Conservation (phyloP, 2,329 filamentous ascomycete species). For the Colletotrichum tropicale region DNA sequence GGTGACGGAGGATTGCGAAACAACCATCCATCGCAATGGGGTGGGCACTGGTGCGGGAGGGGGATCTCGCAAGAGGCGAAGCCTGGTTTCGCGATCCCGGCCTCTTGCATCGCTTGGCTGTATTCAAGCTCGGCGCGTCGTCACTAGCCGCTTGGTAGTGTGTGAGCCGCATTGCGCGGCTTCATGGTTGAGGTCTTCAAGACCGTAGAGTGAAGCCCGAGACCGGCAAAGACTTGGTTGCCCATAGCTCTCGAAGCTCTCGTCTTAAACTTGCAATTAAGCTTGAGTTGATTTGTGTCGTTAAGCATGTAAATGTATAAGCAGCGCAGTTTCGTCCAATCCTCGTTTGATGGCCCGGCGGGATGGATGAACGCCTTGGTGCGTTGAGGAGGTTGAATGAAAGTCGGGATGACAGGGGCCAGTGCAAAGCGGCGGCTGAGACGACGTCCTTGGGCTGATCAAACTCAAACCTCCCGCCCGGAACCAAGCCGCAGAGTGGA, state of each 20-base stretch:
- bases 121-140: background rate
- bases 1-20: background rate
- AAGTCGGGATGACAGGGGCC: constrained; percentile 6
- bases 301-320: background rate
- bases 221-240: background rate
- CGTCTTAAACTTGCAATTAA: background rate
- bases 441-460: constrained; percentile 24
- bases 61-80: background rate
- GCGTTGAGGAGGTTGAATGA: background rate
- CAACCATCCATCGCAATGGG: background rate
- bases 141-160: background rate
- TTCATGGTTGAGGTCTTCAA: background rate
- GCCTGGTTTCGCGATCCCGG: constrained; percentile 6
- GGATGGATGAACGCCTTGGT: background rate
- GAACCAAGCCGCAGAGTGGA: background rate
- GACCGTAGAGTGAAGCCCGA: background rate
- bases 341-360: background rate
- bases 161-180: background rate
- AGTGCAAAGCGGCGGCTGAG: constrained; percentile 19
- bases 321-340: background rate
- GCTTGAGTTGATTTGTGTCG: background rate
- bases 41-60: background rate
- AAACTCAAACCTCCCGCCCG: constrained; percentile 21
- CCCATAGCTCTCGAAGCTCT: background rate
- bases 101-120: background rate